Evolutionary conservation across 345 rosid species (phyloP), one percentile per base, ranked within the genome.

Genomic region (Rhodamnia argentea): DNA sequence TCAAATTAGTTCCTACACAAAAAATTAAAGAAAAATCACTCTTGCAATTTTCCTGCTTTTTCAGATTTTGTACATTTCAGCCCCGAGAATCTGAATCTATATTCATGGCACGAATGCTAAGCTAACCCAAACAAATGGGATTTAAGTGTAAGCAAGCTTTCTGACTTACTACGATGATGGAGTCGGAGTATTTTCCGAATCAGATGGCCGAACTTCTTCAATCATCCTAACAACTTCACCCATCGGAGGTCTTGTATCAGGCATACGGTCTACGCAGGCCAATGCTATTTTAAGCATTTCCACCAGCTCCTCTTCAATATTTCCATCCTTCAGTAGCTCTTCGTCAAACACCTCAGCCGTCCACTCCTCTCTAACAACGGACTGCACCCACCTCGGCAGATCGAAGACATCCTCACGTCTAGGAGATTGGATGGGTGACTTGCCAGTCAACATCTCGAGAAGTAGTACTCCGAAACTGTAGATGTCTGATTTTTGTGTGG

Each of bases 311-410:
- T 96, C 99, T 86, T 97, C 96, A 2, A 92, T 92, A 70, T 93
- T 92, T n/a, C 90, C 89, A 54, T 90, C 91, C 87, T 88, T 95
- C 87, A 94, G 90, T 26, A 96, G 94, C 89, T 96, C 98, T 26
- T 91, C 92, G 18, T 95, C 99, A 84, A 95, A 96, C 86, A 96
- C 99, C 91, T 96, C 99, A 0, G 98, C 93, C 12, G 99, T 95
- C 99, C 99, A 96, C 88, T 96, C 98, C 90, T 96, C 99, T 62
- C 95, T 89, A 82, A 96, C 96, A 64, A 95, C 96, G 3, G 99
- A 95, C 87, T 94, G 98, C 52, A 95, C 99, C 99, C 99, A 96
- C 57, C 91, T 93, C 6, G 98, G 99, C 52, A 96, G 93, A 86
- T 96, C 99, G 55, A 94, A 92, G 54, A 89, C 92, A 15, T 94